Evolutionary conservation across 139 green algal genomes (phyloP), one percentile per base, ranked within the genome.

Genomic region (Chlorella sp.): DNA sequence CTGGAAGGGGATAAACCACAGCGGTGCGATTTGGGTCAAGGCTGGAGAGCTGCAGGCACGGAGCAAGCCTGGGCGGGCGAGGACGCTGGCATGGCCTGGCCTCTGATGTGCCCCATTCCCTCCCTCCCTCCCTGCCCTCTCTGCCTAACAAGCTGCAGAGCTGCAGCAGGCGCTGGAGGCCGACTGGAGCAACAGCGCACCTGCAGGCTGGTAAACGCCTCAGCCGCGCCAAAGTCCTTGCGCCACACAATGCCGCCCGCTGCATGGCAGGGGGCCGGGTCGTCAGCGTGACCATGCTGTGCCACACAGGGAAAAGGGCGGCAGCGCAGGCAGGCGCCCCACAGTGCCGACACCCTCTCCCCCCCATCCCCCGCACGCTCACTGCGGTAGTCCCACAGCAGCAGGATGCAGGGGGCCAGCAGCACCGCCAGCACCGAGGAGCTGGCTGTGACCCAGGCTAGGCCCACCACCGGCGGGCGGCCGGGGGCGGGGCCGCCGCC

Each of bases 381-480:
- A 92, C 91, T 90, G 60, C 68, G 65, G 2, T 88, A 89, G 88
- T 98, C 94, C 94, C 94, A 97, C 17, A 97, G 74, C 20, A 97
- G 39, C 70, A 98, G 85, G n/a, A 91, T 86, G 21, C 86, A 92
- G 3, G 87, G 89, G 1, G 91, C 82, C 51, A 97, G 23, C 47
- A 96, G 84, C 32, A 98, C 89, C 1, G 90, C 94, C 86, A 97
- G 89, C 78, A 95, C 57, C 17, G 44, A 60, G 1, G 86, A 87
- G 12, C 81, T 41, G 0, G 86, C 74, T 51, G 92, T 88, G 32
- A 94, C 91, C 95, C 95, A 98, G 1, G 88, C 88, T 67, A 98
- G 72, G 4, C 80, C 86, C n/a, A 72, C 34, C 26, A 90, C 71
- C 13, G 72, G 47, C 25, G 70, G 65, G 18, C 65, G 73, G 26